Base-by-base conservation (phyloP, 306 rosid genomes). In the Vachellia pachyceras region DNA sequence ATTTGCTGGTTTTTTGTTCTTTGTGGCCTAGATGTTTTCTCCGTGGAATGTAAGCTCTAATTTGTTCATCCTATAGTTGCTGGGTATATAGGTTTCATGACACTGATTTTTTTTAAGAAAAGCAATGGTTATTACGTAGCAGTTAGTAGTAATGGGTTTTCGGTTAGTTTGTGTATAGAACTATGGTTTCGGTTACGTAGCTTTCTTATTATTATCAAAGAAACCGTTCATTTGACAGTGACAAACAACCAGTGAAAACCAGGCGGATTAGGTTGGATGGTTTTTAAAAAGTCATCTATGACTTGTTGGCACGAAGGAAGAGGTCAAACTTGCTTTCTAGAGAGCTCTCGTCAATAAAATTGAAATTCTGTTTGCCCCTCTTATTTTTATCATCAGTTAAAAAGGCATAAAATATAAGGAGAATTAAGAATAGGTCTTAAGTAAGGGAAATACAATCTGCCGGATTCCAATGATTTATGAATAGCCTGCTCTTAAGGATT, bases 1-100 rank as follows among this genome's bases (percentile, higher is more conserved):
- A 40, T 77, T 46, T 67, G 75, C 44, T 73, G 46, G 23, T 13
- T 77, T 71, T 76, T 76, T 55, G 18, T 80, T 44, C 20, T 83
- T 35, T 0, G 69, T 64, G 33, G 33, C 33, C 33, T 29, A 29
- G 33, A 29, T 29, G 33, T 29, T 29, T 29, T 29, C 33, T 29
- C 33, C 33, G 1, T 29, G 44, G 12, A 64, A 14, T 35, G 69
- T 14, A 35, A 35, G 44, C 69, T 35, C 12, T 64, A 64, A 35
- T 64, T 64, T 37, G 29, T 66, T 66, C 46, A 37, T 66, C 65
- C 1, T 64, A 64, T 61, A 5, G n/a, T 8, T 33, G 3, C n/a
- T 33, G 17, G 20, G 10, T 29, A 1, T 13, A 61, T 12, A 25
- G 5, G 40, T 25, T 10, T 25, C 18, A 25, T 25, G 67, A 25